These are phyloP conservation scores for Cnidoscolus chayamansa DNA, from an alignment of 441 rosid species.

Conservation along the genomic window DNA sequence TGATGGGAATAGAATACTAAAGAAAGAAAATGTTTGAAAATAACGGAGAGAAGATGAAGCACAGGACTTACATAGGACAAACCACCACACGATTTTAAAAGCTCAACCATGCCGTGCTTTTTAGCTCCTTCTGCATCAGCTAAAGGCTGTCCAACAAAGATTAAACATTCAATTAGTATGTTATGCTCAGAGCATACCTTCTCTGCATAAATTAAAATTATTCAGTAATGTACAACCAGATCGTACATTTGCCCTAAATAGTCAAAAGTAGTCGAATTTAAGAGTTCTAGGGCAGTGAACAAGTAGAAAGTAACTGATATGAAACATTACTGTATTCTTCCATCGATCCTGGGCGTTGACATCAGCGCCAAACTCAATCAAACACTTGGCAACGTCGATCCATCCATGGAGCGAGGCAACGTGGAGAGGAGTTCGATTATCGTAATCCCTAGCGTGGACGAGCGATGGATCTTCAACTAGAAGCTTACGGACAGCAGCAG, in stretches of 20 bases:
- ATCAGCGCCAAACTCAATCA: slow-evolving; percentile 84
- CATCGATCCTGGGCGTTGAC: slow-evolving; percentile 99
- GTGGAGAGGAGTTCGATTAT: slow-evolving; percentile 86
- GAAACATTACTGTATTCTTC: slow-evolving; percentile 76
- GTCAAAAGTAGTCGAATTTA: not conserved
- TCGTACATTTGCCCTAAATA: slow-evolving; percentile 1
- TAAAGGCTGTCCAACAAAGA: slow-evolving; percentile 54
- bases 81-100: slow-evolving; percentile 80
- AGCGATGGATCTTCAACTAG: slow-evolving; percentile 84
- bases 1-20: no score
- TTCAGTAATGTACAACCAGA: slow-evolving; percentile 1
- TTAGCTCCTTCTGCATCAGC: slow-evolving; percentile 99
- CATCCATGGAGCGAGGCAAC: slow-evolving; percentile 97
- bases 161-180: not conserved
- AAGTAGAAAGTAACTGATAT: not conserved
- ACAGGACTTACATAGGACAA: slow-evolving; percentile 64
- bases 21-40: not conserved
- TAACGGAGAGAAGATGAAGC: not conserved
- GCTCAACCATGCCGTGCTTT: slow-evolving; percentile 65
- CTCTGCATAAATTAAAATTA: not conserved
- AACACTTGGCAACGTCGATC: slow-evolving; percentile 81
- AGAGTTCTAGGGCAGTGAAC: not conserved
- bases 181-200: not conserved
- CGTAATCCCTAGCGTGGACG: slow-evolving; percentile 91
- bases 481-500: slow-evolving; percentile 75